Evolutionary conservation across 352 stramenopile genomes (phyloP).

Genomic region (Discostella stelligera): DNA sequence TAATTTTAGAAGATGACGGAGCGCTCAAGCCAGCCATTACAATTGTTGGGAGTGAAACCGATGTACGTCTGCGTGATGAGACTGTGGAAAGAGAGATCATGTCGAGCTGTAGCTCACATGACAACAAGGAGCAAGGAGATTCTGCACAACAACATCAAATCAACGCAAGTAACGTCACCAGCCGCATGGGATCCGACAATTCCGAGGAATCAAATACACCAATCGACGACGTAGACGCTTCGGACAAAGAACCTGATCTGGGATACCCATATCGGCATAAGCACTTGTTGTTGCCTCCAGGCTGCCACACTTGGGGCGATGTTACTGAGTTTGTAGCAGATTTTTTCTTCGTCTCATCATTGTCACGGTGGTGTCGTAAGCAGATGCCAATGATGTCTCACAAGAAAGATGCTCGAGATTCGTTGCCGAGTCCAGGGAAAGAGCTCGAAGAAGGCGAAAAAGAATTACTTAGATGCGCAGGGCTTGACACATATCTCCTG

Average conservation of each 20-base stretch:
- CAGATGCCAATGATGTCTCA: not conserved
- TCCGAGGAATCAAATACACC: not conserved
- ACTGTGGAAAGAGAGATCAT: not conserved
- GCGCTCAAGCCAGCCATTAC: not conserved
- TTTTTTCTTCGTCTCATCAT: constrained; percentile 32
- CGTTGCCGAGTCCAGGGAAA: not conserved
- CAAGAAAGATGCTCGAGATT: not conserved
- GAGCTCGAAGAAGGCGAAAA: constrained; percentile 12
- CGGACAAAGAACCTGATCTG: not conserved
- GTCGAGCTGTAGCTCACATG: not conserved
- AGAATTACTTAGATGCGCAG: constrained; percentile 60
- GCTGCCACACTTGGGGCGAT: constrained; percentile 42
- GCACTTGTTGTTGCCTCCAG: constrained; percentile 41
- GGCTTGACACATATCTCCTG: constrained; percentile 67
- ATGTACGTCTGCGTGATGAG: not conserved
- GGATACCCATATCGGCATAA: constrained; percentile 36
- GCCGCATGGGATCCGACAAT: not conserved
- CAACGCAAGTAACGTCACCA: not conserved
- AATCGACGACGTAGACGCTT: not conserved
- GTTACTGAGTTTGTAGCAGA: constrained; percentile 17
- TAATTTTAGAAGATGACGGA: not conserved
- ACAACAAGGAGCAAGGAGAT: not conserved
- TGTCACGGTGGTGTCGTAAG: not conserved
- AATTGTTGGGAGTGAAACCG: not conserved
- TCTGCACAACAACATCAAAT: not conserved